These are phyloP conservation scores for Cyclotella baltica DNA, from an alignment of 108 stramenopile species.

Conservation along the genomic window DNA sequence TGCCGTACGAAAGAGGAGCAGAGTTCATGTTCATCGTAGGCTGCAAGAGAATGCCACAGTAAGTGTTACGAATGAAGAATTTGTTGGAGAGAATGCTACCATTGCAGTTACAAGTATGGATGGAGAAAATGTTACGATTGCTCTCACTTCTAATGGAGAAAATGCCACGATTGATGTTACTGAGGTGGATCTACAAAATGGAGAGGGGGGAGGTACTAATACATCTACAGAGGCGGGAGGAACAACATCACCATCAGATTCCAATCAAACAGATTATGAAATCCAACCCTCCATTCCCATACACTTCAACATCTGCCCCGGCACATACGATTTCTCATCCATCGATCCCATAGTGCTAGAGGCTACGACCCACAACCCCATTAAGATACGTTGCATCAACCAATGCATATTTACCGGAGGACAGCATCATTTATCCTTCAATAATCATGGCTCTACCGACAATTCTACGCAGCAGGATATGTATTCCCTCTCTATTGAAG, in stretches of 20 bases:
- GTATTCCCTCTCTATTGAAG: constrained; percentile 25
- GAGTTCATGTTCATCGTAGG: neutral
- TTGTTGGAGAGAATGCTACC: neutral
- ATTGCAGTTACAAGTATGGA: neutral
- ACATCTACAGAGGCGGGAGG: neutral
- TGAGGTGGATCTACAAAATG: neutral
- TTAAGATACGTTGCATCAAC: constrained; percentile 14
- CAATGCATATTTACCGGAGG: constrained; percentile 17
- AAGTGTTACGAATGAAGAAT: neutral
- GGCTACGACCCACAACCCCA: neutral
- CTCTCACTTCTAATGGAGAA: neutral
- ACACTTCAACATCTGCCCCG: constrained; percentile 14
- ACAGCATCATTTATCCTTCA: neutral
- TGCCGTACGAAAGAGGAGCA: neutral
- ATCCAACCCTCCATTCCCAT: constrained; percentile 13
- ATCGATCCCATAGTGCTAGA: constrained; percentile 6
- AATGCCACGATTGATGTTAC: neutral
- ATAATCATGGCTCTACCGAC: constrained; percentile 7
- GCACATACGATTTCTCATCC: neutral
- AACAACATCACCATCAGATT: neutral
- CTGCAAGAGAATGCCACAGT: neutral
- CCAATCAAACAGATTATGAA: neutral
- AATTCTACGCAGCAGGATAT: neutral
- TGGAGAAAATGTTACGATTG: neutral
- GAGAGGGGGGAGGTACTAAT: neutral